Evolutionary conservation across 2,329 filamentous ascomycete genomes (phyloP), one percentile per base, ranked within the genome.

Genomic region (Lachnellula suecica): DNA sequence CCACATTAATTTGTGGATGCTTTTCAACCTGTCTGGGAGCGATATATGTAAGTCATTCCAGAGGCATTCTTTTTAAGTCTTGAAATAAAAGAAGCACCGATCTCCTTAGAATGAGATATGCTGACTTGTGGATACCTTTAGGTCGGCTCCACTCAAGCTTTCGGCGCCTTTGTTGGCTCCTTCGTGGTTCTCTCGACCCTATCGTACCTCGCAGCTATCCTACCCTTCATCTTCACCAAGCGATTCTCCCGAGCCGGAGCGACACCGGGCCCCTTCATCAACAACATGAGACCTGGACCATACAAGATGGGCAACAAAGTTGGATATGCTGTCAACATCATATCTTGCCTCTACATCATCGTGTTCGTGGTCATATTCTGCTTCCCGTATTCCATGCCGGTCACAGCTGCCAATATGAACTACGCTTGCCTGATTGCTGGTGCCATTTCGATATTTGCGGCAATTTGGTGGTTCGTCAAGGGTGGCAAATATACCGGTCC

Each of bases 301-400:
- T 88, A 86, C 60, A 75, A 71, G 56, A 79, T 87, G 74, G 68
- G 70, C 2, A 70, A 72, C 2, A 58, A 58, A 10, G 40, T 74
- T 2, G 81, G 78, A 1, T 83, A 79, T 54, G 54, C 69, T 0
- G 69, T 87, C 2, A 82, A 82, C 29, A 68, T 71, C 2, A 59
- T 82, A 0, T 74, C 79, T 1, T 78, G 80, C 57, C 63, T 70
- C 0, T 88, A 87, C 63, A 84, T 87, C 58, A 53, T 78, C 3
- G 76, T 78, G 0, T 87, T 83, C 66, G 75, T 82, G 3, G 77
- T 87, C 8, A 81, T 88, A 34, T 88, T 83, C 64, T 84, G 80
- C 62, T 87, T 82, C 61, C 79, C 80, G 0, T 74, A 72, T 46
- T 62, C 72, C 0, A 51, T 77, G 20, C 79, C 79, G 0, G 74